Evolutionary conservation across 2,329 filamentous ascomycete species (phyloP).

Genomic region (Arthrocladium fulminans): DNA sequence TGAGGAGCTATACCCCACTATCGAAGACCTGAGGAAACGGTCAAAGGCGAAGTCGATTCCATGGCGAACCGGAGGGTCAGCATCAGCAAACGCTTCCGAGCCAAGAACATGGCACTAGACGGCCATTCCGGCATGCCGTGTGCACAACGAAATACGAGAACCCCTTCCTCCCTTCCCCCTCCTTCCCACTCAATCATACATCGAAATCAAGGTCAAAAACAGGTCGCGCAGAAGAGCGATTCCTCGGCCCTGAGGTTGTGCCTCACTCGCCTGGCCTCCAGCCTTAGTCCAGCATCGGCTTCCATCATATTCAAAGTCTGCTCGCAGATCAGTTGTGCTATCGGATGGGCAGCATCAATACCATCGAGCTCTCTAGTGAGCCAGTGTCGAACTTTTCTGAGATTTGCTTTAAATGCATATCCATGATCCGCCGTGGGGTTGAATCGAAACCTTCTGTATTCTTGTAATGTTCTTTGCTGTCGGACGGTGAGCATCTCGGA

Average conservation of each 20-base stretch:
- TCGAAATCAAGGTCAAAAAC: background rate
- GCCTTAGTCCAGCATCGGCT: background rate
- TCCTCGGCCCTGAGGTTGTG: background rate
- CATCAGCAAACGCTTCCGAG: too few relatives aligned
- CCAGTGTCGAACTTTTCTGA: slow-evolving; percentile 1
- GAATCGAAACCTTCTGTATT: background rate
- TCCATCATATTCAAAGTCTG: slow-evolving; percentile 7
- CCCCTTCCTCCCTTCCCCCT: too few relatives aligned
- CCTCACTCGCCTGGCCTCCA: slow-evolving; percentile 1
- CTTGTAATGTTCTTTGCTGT: background rate
- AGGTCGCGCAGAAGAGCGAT: slow-evolving; percentile 2
- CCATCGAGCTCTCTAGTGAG: background rate
- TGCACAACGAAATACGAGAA: background rate
- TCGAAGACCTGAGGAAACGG: background rate
- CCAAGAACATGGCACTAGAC: too few relatives aligned
- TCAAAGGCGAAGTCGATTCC: background rate
- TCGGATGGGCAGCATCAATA: background rate
- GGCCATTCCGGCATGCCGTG: background rate
- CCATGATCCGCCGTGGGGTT: background rate
- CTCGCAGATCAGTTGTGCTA: background rate
- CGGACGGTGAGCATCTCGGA: slow-evolving; percentile 14
- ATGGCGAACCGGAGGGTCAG: too few relatives aligned
- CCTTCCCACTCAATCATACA: background rate
- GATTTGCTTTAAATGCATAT: slow-evolving; percentile 2
- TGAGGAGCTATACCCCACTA: background rate